Evolutionary conservation across 768 basidiomycete species (phyloP), one percentile per base, ranked within the genome.

Genomic region (Trametes punicea): DNA sequence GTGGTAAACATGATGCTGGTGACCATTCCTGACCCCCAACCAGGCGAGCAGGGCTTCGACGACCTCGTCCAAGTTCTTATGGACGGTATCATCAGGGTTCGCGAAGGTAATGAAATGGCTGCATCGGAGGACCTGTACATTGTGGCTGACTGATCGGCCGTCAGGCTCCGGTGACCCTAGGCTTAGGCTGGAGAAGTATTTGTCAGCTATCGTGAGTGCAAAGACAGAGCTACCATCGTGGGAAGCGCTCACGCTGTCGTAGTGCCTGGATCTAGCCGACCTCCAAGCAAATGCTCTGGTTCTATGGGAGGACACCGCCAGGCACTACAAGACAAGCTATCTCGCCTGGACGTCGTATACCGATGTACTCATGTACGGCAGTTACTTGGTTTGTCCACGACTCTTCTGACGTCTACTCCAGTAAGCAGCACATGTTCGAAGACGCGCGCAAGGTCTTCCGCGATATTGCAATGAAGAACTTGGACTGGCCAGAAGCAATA

Each of bases 401-500:
- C 15, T 4, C n/a, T 20, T n/a, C 42, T 46, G 26, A 51, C 42
- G n/a, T 29, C 51, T 52, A 26, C 21, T 42, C 40, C 62, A 84
- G 84, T 62, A 81, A 81, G 67, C 71, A 78, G 31, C 75, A 78
- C 55, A 74, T 74, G 61, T 73, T 82, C 48, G 78, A 83, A 15
- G 73, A 80, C 42, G 88, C 88, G 2, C 83, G 93, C 36, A 74
- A 78, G 21, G 73, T 83, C 6, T 96, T 91, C 68, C 70, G 74
- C 38, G 83, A 85, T 56, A 75, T 89, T 4, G 80, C 84, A 26
- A 74, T 76, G 40, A 88, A 88, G 67, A 82, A 86, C 46, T 64
- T 98, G 34, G 96, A 99, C 70, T 98, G 94, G 88, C 94, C 97
- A 0, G 96, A 99, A 70, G 88, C 87, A 9, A 74, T 98, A 7